Conservation (phyloP, 2,329 filamentous ascomycete species). For the Colletotrichum lini region DNA sequence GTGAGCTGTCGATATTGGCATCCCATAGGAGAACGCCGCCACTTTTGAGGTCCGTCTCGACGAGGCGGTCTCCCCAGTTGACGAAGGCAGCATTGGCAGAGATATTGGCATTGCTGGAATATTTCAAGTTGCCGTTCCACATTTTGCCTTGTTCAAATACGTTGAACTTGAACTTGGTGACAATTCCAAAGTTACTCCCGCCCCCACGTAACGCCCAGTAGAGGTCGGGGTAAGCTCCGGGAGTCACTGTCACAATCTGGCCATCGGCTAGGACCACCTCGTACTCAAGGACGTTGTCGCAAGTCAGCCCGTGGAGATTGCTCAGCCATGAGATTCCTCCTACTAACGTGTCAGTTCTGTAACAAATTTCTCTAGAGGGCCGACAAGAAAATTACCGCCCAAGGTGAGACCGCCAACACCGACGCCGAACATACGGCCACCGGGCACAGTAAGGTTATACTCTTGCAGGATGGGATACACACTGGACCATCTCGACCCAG, state of each 20-base stretch:
- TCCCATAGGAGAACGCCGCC: constrained; percentile 44
- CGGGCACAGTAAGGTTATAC: constrained; percentile 52
- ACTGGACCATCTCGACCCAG: constrained; percentile 56
- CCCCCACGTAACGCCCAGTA: constrained; percentile 62
- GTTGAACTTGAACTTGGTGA: constrained; percentile 47
- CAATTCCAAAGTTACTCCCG: constrained; percentile 58
- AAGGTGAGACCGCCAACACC: constrained; percentile 58
- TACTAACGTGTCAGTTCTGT: constrained; percentile 22
- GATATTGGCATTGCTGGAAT: not conserved
- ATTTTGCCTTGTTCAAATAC: constrained; percentile 40
- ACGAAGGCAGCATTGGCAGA: not conserved
- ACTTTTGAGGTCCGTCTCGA: not conserved
- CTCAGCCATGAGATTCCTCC: constrained; percentile 61
- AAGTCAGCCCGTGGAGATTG: constrained; percentile 55
- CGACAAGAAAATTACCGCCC: constrained; percentile 46
- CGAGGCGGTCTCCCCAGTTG: not conserved
- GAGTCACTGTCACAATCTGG: constrained; percentile 54
- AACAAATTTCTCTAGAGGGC: too few relatives aligned
- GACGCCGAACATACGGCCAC: constrained; percentile 56
- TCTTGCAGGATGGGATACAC: constrained; percentile 55
- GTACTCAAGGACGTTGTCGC: constrained; percentile 56
- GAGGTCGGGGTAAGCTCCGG: constrained; percentile 53
- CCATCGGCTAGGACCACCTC: constrained; percentile 59
- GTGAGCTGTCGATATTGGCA: constrained; percentile 18
- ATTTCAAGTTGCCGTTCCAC: not conserved